These are phyloP conservation scores for Fusarium acutatum DNA, from an alignment of 2,329 filamentous ascomycete species.

Conservation along the genomic window DNA sequence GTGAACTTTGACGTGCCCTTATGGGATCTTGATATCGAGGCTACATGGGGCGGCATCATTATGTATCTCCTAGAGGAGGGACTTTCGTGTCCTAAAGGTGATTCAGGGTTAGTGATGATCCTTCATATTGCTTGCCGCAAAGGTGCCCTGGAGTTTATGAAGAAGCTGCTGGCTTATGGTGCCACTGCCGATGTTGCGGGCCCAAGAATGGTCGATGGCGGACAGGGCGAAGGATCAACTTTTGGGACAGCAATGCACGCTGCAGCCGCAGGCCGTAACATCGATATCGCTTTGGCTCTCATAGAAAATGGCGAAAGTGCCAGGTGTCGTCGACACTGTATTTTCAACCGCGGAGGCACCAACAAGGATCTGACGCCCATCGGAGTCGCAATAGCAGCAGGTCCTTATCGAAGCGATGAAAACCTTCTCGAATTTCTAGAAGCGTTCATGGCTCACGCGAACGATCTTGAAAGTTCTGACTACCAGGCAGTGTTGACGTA, in stretches of 20 bases:
- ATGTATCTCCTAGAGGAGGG: neutral
- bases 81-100: neutral
- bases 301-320: neutral
- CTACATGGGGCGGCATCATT: conserved; percentile 7
- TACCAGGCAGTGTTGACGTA: neutral
- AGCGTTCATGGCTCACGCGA: neutral
- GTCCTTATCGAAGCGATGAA: neutral
- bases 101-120: conserved; percentile 2
- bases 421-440: neutral
- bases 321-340: neutral
- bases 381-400: neutral
- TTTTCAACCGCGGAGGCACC: neutral
- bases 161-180: neutral
- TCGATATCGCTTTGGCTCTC: neutral
- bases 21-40: neutral
- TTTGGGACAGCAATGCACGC: conserved; percentile 18
- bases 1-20: neutral
- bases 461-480: neutral
- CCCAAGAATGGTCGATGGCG: neutral
- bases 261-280: neutral
- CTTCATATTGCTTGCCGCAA: conserved; percentile 6
- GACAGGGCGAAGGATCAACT: neutral
- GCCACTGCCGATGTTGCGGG: neutral
- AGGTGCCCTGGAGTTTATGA: neutral
- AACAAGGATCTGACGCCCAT: neutral